Conservation (phyloP, 179 eudicot genomes). For the Nepenthes alata region DNA sequence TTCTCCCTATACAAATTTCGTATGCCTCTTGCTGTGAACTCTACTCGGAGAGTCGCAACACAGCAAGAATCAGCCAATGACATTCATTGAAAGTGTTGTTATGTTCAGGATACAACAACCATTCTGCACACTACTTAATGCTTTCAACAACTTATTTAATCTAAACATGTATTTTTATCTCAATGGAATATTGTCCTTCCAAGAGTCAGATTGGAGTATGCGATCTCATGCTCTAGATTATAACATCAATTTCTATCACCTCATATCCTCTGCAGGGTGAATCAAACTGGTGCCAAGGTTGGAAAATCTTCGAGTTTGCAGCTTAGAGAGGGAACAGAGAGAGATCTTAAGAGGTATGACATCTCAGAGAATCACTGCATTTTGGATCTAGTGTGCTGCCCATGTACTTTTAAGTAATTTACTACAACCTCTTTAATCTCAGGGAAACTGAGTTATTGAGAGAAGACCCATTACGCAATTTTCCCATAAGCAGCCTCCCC, state of each 20-base stretch:
- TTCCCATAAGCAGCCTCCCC: slow-evolving; percentile 61
- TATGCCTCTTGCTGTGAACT: too few species aligned
- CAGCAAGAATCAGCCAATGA: too few species aligned
- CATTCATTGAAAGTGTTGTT: too few species aligned
- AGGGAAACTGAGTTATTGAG: slow-evolving; percentile 84
- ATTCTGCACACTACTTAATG: neutral
- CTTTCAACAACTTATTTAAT: too few species aligned
- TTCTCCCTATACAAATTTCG: too few species aligned
- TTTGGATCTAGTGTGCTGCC: neutral
- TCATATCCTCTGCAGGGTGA: slow-evolving; percentile 20
- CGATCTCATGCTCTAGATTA: neutral
- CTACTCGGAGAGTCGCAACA: too few species aligned
- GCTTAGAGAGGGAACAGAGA: slow-evolving; percentile 45
- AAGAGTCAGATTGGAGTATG: neutral
- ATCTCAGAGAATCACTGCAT: neutral
- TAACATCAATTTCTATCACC: neutral
- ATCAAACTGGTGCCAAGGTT: slow-evolving; percentile 17
- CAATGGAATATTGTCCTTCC: neutral
- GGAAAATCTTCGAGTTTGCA: slow-evolving; percentile 33
- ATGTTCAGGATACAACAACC: neutral
- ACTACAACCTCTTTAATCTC: slow-evolving; percentile 7
- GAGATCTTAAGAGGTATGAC: slow-evolving; percentile 52
- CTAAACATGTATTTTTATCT: too few species aligned
- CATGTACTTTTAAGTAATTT: neutral
- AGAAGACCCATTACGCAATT: slow-evolving; percentile 76